Evolutionary conservation across 805 yeast genomes (phyloP), one percentile per base, ranked within the genome.

Genomic region (Ascoidea asiatica): DNA sequence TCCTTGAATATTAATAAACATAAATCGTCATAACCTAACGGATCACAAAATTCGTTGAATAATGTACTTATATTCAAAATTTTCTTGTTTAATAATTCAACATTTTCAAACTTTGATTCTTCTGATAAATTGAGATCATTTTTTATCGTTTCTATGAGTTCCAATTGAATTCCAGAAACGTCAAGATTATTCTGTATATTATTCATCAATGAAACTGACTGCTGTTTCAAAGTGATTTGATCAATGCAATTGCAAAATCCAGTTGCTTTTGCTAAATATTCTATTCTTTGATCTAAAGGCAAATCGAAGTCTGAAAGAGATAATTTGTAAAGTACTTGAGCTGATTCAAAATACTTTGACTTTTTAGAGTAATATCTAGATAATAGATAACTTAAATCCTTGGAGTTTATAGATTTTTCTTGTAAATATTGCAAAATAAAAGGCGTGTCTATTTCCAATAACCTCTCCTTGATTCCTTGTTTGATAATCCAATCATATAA

Each of bases 301-400:
- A 90, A 67, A 8, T 73, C 72, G 59, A 87, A 86, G 43, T 77
- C 80, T 17, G 94, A 81, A 19, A 78, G 65, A 0, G 96, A 81
- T 46, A 92, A 65, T 5, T 76, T 72, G 54, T 81, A 82, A 42
- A 87, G 66, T 19, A 84, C 82, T 51, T 75, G 75, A 0, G 97
- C 95, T n/a, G 97, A 95, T 36, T 79, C 78, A 53, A 74, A 79
- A 59, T 79, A 81, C 48, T 80, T 75, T 40, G 81, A 86, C 50
- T 84, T 75, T 59, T 81, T 86, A 19, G 95, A 88, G 55, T 85
- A 84, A 60, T 84, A 90, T 41, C 81, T 72, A 95, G 97, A 90
- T 46, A 92, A 65, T 48, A 92, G 62, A 52, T 86, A 86, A 4
- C 95, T 88, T 60, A 86, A 74, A 38, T 77, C 76, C 44, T 88